Evolutionary conservation across 345 rosid species (phyloP).

Genomic region (Physaria fendleri): DNA sequence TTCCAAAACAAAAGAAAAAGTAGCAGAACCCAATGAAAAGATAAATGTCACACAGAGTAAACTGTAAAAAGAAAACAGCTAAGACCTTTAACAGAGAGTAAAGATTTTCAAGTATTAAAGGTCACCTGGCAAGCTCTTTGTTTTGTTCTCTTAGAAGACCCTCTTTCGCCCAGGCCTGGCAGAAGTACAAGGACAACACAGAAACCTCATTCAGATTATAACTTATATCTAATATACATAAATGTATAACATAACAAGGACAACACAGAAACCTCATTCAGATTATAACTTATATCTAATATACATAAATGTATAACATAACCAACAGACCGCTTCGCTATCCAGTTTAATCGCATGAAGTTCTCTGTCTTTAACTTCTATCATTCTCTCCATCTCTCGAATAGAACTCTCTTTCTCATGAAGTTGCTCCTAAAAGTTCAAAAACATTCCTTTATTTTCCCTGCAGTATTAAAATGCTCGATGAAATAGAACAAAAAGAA

Average conservation of each 20-base stretch:
- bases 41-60: not conserved
- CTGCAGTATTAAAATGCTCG: not conserved
- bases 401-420: slow-evolving; percentile 55
- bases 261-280: not conserved
- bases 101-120: not conserved
- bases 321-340: slow-evolving; percentile 69
- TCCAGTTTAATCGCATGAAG: slow-evolving; percentile 78
- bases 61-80: not conserved
- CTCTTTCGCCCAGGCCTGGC: slow-evolving; percentile 88
- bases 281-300: too few species aligned
- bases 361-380: slow-evolving; percentile 86
- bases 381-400: slow-evolving; percentile 62
- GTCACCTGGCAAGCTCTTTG: slow-evolving; percentile 72
- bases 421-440: slow-evolving; percentile 61
- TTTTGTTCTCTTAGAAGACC: slow-evolving; percentile 78
- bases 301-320: too few species aligned
- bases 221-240: too few species aligned
- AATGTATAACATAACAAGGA: not conserved
- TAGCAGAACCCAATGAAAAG: not conserved
- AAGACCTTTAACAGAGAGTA: not conserved
- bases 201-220: too few species aligned
- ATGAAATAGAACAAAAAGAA: too few species aligned
- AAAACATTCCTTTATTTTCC: not conserved
- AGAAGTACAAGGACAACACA: slow-evolving; percentile 1
- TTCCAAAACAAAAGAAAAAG: not conserved